phyloP scores from a whole-genome alignment of 495 filamentous ascomycete genomes.

The Xylaria palmicola region DNA sequence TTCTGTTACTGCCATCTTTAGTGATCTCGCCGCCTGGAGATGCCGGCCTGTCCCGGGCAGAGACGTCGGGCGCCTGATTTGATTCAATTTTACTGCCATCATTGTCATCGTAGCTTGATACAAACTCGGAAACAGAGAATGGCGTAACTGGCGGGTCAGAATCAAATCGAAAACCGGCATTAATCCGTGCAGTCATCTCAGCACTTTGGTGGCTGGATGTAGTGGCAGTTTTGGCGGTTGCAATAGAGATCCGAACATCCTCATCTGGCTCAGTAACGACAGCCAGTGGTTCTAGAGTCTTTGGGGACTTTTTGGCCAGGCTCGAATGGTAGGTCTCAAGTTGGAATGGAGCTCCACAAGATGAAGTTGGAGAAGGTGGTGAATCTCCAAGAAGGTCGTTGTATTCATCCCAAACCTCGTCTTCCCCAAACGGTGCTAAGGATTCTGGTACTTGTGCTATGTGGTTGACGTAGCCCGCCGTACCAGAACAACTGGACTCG shows the following conservation, averaged over 20 bases:
- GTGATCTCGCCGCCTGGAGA: slow-evolving; percentile 22
- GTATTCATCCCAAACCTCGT: slow-evolving; percentile 95
- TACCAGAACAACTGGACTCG: slow-evolving; percentile 58
- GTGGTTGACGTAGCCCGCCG: slow-evolving; percentile 35
- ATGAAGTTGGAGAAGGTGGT: slow-evolving; percentile 56
- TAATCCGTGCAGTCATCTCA: slow-evolving; percentile 48
- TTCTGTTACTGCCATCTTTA: background rate
- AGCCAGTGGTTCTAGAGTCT: slow-evolving; percentile 43
- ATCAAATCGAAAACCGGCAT: slow-evolving; percentile 39
- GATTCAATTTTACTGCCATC: slow-evolving; percentile 36
- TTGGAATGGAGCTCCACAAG: slow-evolving; percentile 44
- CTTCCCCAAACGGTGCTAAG: slow-evolving; percentile 62
- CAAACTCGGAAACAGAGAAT: slow-evolving; percentile 53
- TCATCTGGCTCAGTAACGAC: slow-evolving; percentile 27
- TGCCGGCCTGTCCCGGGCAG: slow-evolving; percentile 39
- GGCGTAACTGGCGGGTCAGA: slow-evolving; percentile 45
- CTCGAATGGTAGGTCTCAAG: slow-evolving; percentile 41
- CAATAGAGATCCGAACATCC: slow-evolving; percentile 32
- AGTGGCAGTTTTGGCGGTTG: slow-evolving; percentile 29
- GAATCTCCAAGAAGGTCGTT: slow-evolving; percentile 79
- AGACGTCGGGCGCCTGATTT: slow-evolving; percentile 20
- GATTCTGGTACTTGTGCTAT: slow-evolving; percentile 62
- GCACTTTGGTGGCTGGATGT: slow-evolving; percentile 44
- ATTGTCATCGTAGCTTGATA: slow-evolving; percentile 50
- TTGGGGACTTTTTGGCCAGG: slow-evolving; percentile 26